A percentile compares a stretch with the other conserved stretches of the same genome.
These are phyloP conservation scores for Sanghuangporus sanghuang DNA, from an alignment of 1,284 basidiomycete species.

Conservation along the genomic window DNA sequence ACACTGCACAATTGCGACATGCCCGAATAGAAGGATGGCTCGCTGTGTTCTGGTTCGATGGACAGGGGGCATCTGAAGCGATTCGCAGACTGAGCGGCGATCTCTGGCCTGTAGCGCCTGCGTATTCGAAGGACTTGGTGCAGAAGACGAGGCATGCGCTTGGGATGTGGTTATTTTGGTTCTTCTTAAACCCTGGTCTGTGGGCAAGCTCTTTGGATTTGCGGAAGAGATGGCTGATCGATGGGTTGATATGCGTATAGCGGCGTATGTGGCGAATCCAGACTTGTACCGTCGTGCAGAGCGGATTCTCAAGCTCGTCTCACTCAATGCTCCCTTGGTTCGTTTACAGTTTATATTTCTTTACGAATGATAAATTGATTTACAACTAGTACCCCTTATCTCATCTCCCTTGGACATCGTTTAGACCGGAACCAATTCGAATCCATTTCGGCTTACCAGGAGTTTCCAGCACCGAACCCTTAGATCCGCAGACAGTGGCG, in stretches of 20 bases:
- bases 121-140: background rate
- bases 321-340: conserved; percentile 64
- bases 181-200: conserved; percentile 56
- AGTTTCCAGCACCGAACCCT: background rate
- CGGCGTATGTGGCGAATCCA: conserved; percentile 40
- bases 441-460: conserved; percentile 13
- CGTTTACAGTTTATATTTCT: conserved; percentile 22
- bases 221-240: background rate
- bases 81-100: conserved; percentile 25
- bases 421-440: conserved; percentile 32
- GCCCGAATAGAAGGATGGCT: conserved; percentile 34
- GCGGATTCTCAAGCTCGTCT: conserved; percentile 52
- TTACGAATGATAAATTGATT: conserved; percentile 9
- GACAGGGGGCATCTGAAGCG: conserved; percentile 30
- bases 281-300: conserved; percentile 38
- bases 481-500: background rate
- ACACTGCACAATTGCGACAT: conserved; percentile 38
- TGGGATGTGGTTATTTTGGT: conserved; percentile 39
- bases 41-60: conserved; percentile 33
- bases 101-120: conserved; percentile 27
- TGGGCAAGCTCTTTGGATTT: conserved; percentile 10
- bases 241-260: conserved; percentile 29
- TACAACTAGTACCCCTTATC: conserved; percentile 51
- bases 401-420: conserved; percentile 52
- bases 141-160: conserved; percentile 31